Evolutionary conservation across 164 flowering plant genomes (phyloP).

Genomic region (Platanus orientalis): DNA sequence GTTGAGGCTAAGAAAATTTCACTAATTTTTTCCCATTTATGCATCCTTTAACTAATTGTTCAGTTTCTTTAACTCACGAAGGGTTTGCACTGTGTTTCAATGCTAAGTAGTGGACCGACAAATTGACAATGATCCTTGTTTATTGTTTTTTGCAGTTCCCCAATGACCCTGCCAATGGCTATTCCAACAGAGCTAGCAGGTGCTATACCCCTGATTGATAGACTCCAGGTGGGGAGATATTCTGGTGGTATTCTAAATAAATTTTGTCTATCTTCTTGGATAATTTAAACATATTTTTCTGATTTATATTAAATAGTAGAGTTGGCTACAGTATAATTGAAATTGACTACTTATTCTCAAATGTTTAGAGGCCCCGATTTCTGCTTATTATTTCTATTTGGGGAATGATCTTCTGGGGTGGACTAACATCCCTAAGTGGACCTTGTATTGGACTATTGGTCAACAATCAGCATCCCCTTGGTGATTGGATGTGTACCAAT

Average conservation of each 20-base stretch:
- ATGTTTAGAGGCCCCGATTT: too few relatives aligned
- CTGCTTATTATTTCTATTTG: too few relatives aligned
- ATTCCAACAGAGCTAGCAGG: slow-evolving; percentile 87
- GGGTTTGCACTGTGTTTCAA: not conserved
- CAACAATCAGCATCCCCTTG: too few relatives aligned
- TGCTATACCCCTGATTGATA: slow-evolving; percentile 84
- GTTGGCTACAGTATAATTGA: too few relatives aligned
- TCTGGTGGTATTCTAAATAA: not conserved
- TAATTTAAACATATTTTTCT: too few relatives aligned
- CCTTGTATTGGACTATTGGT: too few relatives aligned
- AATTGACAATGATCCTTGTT: not conserved
- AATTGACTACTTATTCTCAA: too few relatives aligned
- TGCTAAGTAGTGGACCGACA: not conserved
- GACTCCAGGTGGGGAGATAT: slow-evolving; percentile 65
- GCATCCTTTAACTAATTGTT: not conserved
- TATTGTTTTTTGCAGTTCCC: slow-evolving; percentile 51
- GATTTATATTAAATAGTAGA: too few relatives aligned
- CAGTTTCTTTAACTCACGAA: not conserved
- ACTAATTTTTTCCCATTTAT: not conserved
- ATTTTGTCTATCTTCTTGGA: not conserved
- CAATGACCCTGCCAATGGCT: slow-evolving; percentile 54
- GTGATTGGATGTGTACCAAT: too few relatives aligned
- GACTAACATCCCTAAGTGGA: too few relatives aligned
- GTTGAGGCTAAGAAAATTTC: too few relatives aligned
- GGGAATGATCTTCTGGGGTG: too few relatives aligned